Evolutionary conservation across 768 basidiomycete genomes (phyloP).

Genomic region (Boletus fagicola): DNA sequence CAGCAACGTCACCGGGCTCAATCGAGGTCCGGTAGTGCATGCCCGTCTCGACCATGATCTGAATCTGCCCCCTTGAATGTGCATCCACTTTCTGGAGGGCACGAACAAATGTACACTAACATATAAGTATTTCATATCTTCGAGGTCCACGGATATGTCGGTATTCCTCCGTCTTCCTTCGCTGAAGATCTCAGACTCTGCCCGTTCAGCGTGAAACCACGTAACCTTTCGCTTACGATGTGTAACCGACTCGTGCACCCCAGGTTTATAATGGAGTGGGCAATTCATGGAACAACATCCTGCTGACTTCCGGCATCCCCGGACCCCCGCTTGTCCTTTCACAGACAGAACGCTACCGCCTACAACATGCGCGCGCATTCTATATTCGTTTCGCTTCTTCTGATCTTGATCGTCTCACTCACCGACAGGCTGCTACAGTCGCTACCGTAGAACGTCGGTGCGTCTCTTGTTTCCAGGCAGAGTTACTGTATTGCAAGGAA

Average conservation of each 20-base stretch:
- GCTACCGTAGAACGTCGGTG: neutral
- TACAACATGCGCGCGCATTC: neutral
- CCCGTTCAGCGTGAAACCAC: neutral
- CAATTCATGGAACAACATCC: neutral
- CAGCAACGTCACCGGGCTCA: constrained; percentile 5
- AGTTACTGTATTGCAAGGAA: neutral
- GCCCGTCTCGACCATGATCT: neutral
- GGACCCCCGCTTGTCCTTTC: neutral
- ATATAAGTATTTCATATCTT: neutral
- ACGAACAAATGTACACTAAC: neutral
- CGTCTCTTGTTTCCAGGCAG: neutral
- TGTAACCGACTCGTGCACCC: neutral
- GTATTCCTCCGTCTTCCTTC: neutral
- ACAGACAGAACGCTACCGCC: neutral
- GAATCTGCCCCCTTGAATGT: neutral
- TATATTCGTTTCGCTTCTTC: constrained; percentile 1
- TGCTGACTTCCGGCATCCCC: neutral
- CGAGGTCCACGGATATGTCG: neutral
- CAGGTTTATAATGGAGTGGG: neutral
- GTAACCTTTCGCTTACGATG: neutral
- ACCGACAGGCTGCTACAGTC: neutral
- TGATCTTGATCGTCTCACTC: constrained; percentile 5
- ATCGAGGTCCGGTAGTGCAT: constrained; percentile 6
- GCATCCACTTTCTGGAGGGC: neutral
- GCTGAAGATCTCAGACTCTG: neutral